Base-by-base conservation (phyloP, 768 basidiomycete genomes). In the Podaxis carcinomalis region DNA sequence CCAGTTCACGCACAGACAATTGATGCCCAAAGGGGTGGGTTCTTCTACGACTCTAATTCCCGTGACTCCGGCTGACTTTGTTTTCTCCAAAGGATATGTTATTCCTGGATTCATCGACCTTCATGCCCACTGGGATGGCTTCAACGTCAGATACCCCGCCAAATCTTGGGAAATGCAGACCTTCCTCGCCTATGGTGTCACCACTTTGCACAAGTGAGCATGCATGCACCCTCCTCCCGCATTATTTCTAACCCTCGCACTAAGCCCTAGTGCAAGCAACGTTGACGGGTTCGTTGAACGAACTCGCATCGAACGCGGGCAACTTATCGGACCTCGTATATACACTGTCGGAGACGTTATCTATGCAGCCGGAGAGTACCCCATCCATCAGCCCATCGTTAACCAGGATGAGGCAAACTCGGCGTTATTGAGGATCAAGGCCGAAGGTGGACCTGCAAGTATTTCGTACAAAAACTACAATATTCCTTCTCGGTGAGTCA, bases 401-500 rank as follows among this genome's bases (percentile, higher is more conserved):
- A 83, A 81, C 55, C 74, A 81, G 63, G 78, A 73, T 3, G 88
- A 90, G 68, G 89, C 89, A 2, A 72, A 76, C 62, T 84, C 87
- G 56, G 87, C 88, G 2, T 77, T 91, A 40, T 72, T 80, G 7
- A 81, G 89, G 60, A 84, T 90, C 67, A 89, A 88, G 64, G 86
- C 76, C 3, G 89, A 91, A 68, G 89, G 87, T 35, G 89, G 89
- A 3, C 80, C 83, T 11, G 80, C 83, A 0, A 83, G 81, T 63
- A 87, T 86, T 65, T 90, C 88, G 6, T 90, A 91, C 69, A 91
- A 91, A 73, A 91, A 90, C 64, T 90, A 91, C 65, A 87, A 88
- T 62, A 67, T 88, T 16, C 88, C 89, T 16, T 82, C 82, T 23
- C 79, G 86, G 86, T 86, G 62, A 21, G 77, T 67, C 51, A 10